A percentile compares a stretch with the other conserved stretches of the same genome.
Evolutionary conservation across 345 rosid species (phyloP).

Genomic region (Arabis hirsuta): DNA sequence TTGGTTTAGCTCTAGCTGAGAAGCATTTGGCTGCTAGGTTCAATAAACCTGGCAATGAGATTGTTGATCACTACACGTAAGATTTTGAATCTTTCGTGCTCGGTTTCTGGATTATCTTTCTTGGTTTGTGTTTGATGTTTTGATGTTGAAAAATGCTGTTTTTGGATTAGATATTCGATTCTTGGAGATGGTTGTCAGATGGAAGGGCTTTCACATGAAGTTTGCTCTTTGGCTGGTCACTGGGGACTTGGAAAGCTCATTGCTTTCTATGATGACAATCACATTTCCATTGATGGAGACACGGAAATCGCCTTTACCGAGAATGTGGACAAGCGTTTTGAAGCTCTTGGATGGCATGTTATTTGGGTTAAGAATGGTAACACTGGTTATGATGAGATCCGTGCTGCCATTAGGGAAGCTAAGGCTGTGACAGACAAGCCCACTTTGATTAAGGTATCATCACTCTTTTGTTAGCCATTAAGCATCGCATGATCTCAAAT

Average conservation of each 20-base stretch:
- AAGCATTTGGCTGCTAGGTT: constrained; percentile 89
- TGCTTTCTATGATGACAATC: constrained; percentile 98
- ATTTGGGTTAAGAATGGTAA: constrained; percentile 99
- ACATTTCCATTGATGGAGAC: constrained; percentile 97
- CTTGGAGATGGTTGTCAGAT: constrained; percentile 99
- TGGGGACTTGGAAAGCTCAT: constrained; percentile 99
- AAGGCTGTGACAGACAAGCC: constrained; percentile 96
- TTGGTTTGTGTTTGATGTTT: not conserved
- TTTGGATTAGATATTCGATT: constrained; percentile 59
- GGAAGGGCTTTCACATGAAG: constrained; percentile 97
- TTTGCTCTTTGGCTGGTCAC: constrained; percentile 90
- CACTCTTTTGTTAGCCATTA: not conserved
- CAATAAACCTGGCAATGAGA: constrained; percentile 79
- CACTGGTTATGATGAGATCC: constrained; percentile 94
- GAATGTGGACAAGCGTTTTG: constrained; percentile 79
- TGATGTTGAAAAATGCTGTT: not conserved
- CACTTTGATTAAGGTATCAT: constrained; percentile 74
- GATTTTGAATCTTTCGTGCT: not conserved
- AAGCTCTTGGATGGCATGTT: constrained; percentile 99
- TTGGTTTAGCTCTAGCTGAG: constrained; percentile 89
- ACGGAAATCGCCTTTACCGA: constrained; percentile 98
- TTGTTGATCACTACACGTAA: constrained; percentile 93
- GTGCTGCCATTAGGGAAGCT: constrained; percentile 99
- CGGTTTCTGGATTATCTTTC: constrained; percentile 1
- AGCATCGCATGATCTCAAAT: not conserved